phyloP scores from a whole-genome alignment of 1,139 yeast genomes.

The Geotrichum reessii region DNA sequence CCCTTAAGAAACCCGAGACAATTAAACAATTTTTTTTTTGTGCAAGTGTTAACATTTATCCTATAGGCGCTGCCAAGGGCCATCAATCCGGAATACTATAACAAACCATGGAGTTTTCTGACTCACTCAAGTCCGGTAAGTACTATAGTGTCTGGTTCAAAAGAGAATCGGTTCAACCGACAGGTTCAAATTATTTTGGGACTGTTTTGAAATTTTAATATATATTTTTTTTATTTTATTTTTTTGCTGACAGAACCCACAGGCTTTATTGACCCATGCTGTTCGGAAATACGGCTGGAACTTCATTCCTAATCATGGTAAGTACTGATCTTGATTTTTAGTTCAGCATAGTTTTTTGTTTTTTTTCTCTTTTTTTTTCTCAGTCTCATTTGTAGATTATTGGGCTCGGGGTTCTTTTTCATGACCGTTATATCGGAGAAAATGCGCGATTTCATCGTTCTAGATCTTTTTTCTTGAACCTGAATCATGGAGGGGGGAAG shows the following conservation, averaged over 20 bases:
- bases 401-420: no score
- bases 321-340: conserved; percentile 4
- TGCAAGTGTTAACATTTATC: neutral
- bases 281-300: conserved; percentile 77
- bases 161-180: neutral
- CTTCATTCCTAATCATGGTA: conserved; percentile 66
- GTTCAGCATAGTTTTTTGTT: neutral
- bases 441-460: neutral
- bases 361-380: conserved; percentile 19
- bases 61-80: conserved; percentile 35
- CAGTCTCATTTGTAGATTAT: no score
- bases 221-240: no score
- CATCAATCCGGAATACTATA: conserved; percentile 31
- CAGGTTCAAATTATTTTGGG: no score
- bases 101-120: conserved; percentile 57
- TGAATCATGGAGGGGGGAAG: neutral
- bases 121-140: conserved; percentile 59
- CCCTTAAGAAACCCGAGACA: neutral
- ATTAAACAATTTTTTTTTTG: neutral
- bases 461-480: neutral
- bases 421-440: conserved; percentile 32
- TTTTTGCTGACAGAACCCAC: conserved; percentile 2
- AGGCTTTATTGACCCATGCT: conserved; percentile 68
- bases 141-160: neutral
- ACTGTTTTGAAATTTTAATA: no score